These are phyloP conservation scores for Aspergillus puulaauensis DNA, from an alignment of 2,329 filamentous ascomycete species.

Conservation along the genomic window DNA sequence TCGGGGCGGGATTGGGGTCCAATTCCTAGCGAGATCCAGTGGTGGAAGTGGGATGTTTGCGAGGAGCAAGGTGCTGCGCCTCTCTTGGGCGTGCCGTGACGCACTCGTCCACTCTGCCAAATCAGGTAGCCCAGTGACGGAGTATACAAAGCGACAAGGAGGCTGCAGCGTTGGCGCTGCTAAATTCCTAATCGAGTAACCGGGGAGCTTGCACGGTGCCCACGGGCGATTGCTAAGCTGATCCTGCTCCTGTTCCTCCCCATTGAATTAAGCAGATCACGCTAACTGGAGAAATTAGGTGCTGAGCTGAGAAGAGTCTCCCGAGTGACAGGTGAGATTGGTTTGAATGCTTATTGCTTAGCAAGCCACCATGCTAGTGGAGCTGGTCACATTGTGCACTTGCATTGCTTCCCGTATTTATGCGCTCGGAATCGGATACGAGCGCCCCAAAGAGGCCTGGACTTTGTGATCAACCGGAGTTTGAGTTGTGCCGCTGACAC, in stretches of 20 bases:
- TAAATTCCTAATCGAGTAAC: background rate
- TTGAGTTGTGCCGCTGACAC: background rate
- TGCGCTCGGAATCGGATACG: no score
- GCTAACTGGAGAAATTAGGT: background rate
- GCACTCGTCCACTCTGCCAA: background rate
- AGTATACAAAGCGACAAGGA: background rate
- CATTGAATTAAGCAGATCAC: background rate
- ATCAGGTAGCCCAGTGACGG: background rate
- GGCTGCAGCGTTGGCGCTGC: background rate
- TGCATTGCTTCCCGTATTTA: no score
- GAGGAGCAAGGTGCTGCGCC: background rate
- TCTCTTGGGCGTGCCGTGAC: background rate
- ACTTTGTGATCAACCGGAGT: no score
- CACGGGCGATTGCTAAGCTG: no score
- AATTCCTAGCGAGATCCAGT: no score
- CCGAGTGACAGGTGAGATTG: no score
- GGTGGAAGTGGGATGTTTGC: background rate
- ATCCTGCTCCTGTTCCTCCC: no score
- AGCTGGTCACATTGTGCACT: no score
- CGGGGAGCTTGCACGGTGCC: background rate
- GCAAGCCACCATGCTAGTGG: no score
- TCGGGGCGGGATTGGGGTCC: no score
- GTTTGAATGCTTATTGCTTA: no score
- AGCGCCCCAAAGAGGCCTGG: no score
- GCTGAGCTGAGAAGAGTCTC: constrained; percentile 1